Conservation (phyloP, 2,329 filamentous ascomycete species). For the Tolypocladium ovalisporum region DNA sequence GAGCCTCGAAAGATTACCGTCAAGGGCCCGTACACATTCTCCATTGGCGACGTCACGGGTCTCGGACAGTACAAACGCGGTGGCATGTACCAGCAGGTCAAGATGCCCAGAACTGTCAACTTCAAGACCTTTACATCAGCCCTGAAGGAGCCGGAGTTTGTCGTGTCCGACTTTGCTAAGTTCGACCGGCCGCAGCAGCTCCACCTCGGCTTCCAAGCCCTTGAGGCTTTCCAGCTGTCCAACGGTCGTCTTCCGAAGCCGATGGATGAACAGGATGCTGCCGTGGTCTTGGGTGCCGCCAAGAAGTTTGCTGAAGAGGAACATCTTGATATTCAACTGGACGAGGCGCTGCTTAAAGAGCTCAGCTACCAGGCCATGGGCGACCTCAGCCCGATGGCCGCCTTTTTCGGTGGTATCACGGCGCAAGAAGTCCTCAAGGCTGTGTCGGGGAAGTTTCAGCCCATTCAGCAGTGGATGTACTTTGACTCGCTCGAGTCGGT, state of each 20-base stretch:
- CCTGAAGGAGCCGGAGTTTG: slow-evolving; percentile 75
- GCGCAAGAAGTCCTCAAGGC: slow-evolving; percentile 95
- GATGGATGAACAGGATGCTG: slow-evolving; percentile 75
- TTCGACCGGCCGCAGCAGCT: slow-evolving; percentile 91
- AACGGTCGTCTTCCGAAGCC: slow-evolving; percentile 70
- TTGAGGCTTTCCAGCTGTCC: slow-evolving; percentile 72
- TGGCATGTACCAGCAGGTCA: slow-evolving; percentile 89
- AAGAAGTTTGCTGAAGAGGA: slow-evolving; percentile 64
- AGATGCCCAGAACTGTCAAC: slow-evolving; percentile 90
- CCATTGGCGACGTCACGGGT: slow-evolving; percentile 83
- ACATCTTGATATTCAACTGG: slow-evolving; percentile 57
- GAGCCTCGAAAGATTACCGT: slow-evolving; percentile 86
- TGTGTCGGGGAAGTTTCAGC: slow-evolving; percentile 94
- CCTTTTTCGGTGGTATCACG: slow-evolving; percentile 86
- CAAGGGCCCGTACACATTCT: slow-evolving; percentile 95
- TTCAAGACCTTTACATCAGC: slow-evolving; percentile 75
- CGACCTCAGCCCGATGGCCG: slow-evolving; percentile 84
- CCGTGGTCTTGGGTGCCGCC: slow-evolving; percentile 64
- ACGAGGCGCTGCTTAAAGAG: slow-evolving; percentile 87
- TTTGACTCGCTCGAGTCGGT: slow-evolving; percentile 97
- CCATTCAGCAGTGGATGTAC: slow-evolving; percentile 93
- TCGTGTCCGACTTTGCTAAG: slow-evolving; percentile 94
- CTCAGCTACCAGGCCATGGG: slow-evolving; percentile 89
- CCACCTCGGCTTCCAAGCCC: slow-evolving; percentile 83
- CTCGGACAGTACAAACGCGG: slow-evolving; percentile 81